Conservation (phyloP, 75 land plant species). For the Picea sitchensis region DNA sequence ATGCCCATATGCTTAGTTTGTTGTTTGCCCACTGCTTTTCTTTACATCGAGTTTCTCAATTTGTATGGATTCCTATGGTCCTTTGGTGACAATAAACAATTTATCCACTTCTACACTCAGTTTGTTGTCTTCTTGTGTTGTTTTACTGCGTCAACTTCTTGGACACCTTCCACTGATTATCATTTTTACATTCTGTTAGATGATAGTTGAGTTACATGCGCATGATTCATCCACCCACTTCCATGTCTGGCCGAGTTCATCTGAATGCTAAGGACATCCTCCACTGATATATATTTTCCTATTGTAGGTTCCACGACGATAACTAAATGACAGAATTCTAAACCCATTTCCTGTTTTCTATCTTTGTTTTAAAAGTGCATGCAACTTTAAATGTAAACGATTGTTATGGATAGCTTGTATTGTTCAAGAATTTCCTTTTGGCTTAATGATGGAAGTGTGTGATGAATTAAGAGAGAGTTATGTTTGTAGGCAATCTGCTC, state of each 20-base stretch:
- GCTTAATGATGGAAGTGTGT: not conserved
- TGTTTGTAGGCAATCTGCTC: not conserved
- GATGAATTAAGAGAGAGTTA: not conserved
- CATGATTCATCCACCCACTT: too few species aligned
- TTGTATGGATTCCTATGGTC: not conserved
- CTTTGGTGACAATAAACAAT: not conserved
- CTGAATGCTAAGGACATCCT: too few species aligned
- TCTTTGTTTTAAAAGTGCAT: not conserved
- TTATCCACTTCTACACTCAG: not conserved
- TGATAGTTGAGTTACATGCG: too few species aligned
- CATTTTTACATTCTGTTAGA: not conserved
- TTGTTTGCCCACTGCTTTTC: not conserved
- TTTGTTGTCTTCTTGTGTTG: not conserved
- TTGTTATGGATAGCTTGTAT: not conserved
- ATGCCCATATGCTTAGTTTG: not conserved
- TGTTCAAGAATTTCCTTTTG: not conserved
- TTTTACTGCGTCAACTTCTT: not conserved
- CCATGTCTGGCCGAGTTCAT: too few species aligned
- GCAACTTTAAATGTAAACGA: not conserved
- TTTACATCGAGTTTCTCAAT: not conserved
- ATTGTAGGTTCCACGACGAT: too few species aligned
- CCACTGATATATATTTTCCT: too few species aligned
- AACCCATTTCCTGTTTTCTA: not conserved
- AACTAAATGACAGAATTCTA: not conserved
- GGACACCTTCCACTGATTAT: not conserved